Conservation (phyloP, 2,329 filamentous ascomycete genomes). For the Aspergillus sp. region DNA sequence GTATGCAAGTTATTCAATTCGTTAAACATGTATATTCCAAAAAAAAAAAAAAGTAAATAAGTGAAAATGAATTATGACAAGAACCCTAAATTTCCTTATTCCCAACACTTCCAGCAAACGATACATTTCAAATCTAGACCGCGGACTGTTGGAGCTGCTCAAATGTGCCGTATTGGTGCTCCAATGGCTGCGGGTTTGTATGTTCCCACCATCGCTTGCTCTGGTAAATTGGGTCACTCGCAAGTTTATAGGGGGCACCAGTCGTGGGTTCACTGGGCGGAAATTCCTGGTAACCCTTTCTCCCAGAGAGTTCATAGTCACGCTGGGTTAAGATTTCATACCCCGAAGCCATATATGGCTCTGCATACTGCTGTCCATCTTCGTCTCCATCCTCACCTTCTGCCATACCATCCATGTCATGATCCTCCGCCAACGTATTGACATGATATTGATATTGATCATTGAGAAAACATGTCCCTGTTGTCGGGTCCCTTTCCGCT, state of each 20-base stretch:
- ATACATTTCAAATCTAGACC: constrained; percentile 5
- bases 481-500: constrained; percentile 11
- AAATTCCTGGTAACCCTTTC: constrained; percentile 3
- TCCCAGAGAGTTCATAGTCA: constrained; percentile 48
- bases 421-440: not conserved
- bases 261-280: constrained; percentile 22
- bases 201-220: constrained; percentile 34
- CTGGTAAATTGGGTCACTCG: constrained; percentile 38
- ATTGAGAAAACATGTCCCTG: not conserved
- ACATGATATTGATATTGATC: no score
- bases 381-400: constrained; percentile 12
- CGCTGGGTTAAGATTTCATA: constrained; percentile 64
- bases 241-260: constrained; percentile 27
- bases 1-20: no score
- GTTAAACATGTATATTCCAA: no score
- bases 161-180: constrained; percentile 34
- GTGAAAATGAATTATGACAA: no score
- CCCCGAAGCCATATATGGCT: constrained; percentile 79
- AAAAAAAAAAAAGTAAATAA: no score
- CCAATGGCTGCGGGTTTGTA: constrained; percentile 22
- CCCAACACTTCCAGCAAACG: not conserved
- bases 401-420: constrained; percentile 40
- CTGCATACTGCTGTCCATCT: constrained; percentile 44
- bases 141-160: constrained; percentile 25
- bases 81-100: no score